Conservation (phyloP, 2,329 filamentous ascomycete species). For the Sporothrix humicola region DNA sequence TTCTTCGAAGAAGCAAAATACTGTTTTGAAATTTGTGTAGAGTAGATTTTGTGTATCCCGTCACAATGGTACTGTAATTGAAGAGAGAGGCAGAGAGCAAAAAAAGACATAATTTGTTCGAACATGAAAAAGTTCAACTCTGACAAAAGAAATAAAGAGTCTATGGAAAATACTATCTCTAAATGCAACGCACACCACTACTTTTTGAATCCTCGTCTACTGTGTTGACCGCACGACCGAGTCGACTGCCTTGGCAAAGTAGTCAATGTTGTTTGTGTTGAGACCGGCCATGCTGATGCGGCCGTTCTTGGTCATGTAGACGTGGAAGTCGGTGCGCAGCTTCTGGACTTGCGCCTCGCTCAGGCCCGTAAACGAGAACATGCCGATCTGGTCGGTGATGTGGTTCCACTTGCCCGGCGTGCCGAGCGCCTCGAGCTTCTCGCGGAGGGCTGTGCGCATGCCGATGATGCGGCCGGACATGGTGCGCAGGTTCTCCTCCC, state of each 20-base stretch:
- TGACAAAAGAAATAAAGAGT: constrained; percentile 8
- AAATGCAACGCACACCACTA: not conserved
- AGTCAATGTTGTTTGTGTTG: constrained; percentile 89
- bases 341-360: constrained; percentile 73
- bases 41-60: not conserved
- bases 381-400: constrained; percentile 98
- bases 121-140: not conserved
- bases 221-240: constrained; percentile 70
- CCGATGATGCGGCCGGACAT: constrained; percentile 95
- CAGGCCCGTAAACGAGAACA: constrained; percentile 95
- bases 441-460: constrained; percentile 81
- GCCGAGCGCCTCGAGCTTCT: constrained; percentile 79
- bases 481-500: constrained; percentile 87
- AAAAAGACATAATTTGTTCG: not conserved
- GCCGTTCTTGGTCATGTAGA: constrained; percentile 97
- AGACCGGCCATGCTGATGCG: constrained; percentile 98
- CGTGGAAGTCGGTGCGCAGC: constrained; percentile 72
- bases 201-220: not conserved
- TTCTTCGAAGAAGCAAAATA: no score
- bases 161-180: not conserved
- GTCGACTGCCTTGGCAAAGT: constrained; percentile 88
- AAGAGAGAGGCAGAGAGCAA: no score
- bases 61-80: not conserved
- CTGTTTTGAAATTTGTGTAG: not conserved
- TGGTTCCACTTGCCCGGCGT: constrained; percentile 95